Percentiles rank a stretch among this genome's conserved stretches.
Evolutionary conservation across 441 rosid species (phyloP).

Genomic region (Eutrema salsugineum): DNA sequence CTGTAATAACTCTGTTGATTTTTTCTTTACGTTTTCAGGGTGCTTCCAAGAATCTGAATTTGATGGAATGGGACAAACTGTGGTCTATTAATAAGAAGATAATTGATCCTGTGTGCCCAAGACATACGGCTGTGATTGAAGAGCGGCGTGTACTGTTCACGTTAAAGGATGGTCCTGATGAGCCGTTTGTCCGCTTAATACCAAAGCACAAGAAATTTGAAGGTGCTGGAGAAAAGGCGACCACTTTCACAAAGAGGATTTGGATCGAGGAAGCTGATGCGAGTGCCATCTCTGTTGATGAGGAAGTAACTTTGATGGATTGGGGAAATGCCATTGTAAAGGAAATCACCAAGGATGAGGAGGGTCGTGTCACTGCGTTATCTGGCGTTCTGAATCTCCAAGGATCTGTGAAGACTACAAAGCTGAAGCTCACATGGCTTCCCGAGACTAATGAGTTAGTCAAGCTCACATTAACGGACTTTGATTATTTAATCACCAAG

Average conservation of each 20-base stretch:
- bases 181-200: constrained; percentile 71
- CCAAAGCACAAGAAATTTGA: constrained; percentile 87
- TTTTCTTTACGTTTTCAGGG: constrained; percentile 44
- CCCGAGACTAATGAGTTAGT: constrained; percentile 65
- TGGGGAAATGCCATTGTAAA: constrained; percentile 96
- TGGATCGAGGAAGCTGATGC: constrained; percentile 91
- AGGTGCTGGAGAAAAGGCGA: constrained; percentile 94
- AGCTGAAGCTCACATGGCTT: constrained; percentile 94
- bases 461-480: constrained; percentile 55
- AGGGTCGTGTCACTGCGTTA: constrained; percentile 53
- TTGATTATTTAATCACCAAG: constrained; percentile 77
- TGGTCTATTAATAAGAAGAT: constrained; percentile 95
- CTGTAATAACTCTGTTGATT: not conserved
- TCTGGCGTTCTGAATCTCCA: constrained; percentile 77
- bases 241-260: constrained; percentile 70
- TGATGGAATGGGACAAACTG: constrained; percentile 96
- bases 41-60: constrained; percentile 86
- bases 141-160: constrained; percentile 58
- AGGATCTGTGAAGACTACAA: constrained; percentile 92
- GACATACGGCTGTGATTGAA: constrained; percentile 88
- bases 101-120: constrained; percentile 90
- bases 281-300: constrained; percentile 50
- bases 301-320: constrained; percentile 92
- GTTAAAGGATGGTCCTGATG: constrained; percentile 64
- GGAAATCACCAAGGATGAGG: constrained; percentile 60